Evolutionary conservation across 352 stramenopile genomes (phyloP).

Genomic region (Globisporangium parvum): DNA sequence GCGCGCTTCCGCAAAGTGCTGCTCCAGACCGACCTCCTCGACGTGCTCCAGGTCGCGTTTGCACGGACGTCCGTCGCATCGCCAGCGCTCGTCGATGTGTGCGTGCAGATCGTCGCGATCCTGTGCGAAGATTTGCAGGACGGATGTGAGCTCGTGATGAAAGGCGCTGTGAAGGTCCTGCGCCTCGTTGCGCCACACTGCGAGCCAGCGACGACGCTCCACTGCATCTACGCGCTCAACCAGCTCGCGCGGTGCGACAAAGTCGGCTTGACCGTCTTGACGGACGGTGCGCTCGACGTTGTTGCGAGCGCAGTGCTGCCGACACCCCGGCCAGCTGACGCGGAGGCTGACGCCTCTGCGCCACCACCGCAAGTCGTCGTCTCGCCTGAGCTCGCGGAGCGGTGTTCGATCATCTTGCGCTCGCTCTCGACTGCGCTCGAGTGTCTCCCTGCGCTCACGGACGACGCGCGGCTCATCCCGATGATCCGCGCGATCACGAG

Average conservation of each 20-base stretch:
- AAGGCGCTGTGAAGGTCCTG: constrained; percentile 53
- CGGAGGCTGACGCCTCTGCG: not conserved
- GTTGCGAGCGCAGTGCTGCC: constrained; percentile 29
- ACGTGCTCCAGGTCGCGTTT: constrained; percentile 37
- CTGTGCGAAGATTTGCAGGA: constrained; percentile 58
- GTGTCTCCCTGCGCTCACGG: constrained; percentile 39
- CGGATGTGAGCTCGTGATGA: constrained; percentile 38
- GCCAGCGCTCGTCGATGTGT: constrained; percentile 42
- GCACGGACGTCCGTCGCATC: constrained; percentile 18
- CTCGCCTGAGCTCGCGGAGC: constrained; percentile 31
- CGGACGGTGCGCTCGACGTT: constrained; percentile 56
- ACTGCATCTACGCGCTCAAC: constrained; percentile 59
- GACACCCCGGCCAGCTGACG: not conserved
- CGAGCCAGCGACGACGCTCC: constrained; percentile 21
- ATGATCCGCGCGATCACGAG: constrained; percentile 37
- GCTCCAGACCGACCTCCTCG: constrained; percentile 50
- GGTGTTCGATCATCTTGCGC: constrained; percentile 64
- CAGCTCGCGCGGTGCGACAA: constrained; percentile 59
- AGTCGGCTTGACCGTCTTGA: constrained; percentile 30
- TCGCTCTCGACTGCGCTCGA: constrained; percentile 52
- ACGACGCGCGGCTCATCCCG: constrained; percentile 46
- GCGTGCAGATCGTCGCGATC: constrained; percentile 56
- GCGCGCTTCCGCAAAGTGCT: constrained; percentile 45
- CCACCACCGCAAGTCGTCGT: not conserved
- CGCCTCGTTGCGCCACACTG: constrained; percentile 33